phyloP scores from a whole-genome alignment of 2,329 filamentous ascomycete species.

The Colletotrichum noveboracense region DNA sequence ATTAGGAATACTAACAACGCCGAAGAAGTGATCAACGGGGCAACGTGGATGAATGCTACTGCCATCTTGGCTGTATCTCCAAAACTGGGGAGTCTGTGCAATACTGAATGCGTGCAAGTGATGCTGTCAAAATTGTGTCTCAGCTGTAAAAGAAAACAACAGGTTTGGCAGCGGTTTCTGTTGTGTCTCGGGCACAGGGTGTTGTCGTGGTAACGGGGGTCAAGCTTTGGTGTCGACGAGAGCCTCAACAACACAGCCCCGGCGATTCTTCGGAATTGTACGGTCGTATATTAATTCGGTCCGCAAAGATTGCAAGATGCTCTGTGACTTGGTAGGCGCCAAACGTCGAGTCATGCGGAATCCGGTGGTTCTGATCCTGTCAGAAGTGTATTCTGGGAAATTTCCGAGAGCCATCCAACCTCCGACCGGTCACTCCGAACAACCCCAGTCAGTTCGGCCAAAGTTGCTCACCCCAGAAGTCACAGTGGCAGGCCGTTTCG shows the following conservation, averaged over 20 bases:
- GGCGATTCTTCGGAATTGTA: background rate
- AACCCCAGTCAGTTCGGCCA: background rate
- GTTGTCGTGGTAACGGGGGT: background rate
- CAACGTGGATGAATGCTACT: background rate
- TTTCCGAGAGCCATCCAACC: background rate
- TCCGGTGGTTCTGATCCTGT: background rate
- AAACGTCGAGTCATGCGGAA: background rate
- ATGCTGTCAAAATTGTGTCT: background rate
- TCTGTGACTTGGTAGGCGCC: background rate
- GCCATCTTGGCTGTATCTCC: background rate
- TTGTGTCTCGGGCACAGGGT: background rate
- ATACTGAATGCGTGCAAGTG: background rate
- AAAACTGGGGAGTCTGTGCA: background rate
- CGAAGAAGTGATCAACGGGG: background rate
- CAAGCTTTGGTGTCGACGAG: background rate
- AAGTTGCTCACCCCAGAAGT: background rate
- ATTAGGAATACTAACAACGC: background rate
- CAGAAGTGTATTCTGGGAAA: background rate
- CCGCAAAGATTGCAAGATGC: background rate
- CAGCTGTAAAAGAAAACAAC: background rate
- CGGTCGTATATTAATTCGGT: background rate
- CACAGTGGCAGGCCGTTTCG: fast-evolving
- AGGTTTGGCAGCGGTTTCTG: background rate
- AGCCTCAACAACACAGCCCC: background rate
- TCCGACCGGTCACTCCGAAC: background rate